These are phyloP conservation scores for Fusarium sp. DNA, from an alignment of 2,329 filamentous ascomycete genomes.

Conservation along the genomic window DNA sequence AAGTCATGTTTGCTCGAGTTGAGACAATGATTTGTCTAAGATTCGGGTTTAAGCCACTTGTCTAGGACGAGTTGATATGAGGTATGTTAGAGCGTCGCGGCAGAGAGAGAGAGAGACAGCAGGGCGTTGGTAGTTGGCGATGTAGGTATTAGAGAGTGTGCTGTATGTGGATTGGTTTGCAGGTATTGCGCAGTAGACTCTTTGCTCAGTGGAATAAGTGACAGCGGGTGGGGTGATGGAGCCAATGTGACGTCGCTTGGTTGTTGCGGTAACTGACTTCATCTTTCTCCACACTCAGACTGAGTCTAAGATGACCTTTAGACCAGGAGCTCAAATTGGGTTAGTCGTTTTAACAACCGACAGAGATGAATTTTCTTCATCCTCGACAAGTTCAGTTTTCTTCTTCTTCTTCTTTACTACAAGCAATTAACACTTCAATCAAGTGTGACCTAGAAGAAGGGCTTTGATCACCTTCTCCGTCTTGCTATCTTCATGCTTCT, in stretches of 20 bases:
- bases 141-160: background rate
- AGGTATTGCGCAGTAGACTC: background rate
- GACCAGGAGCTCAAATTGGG: slow-evolving; percentile 3
- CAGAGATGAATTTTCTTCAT: slow-evolving; percentile 24
- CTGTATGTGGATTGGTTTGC: too few relatives aligned
- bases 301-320: background rate
- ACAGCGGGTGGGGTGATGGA: background rate
- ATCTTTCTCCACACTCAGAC: background rate
- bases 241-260: slow-evolving; percentile 1
- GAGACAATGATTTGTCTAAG: background rate
- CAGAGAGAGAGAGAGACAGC: slow-evolving; percentile 5
- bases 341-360: slow-evolving; percentile 28
- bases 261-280: background rate
- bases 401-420: background rate
- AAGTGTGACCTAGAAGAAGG: background rate
- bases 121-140: background rate
- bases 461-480: background rate
- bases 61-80: background rate
- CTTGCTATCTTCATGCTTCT: background rate
- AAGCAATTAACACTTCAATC: slow-evolving; percentile 9
- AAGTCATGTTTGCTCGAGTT: slow-evolving; percentile 30
- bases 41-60: slow-evolving; percentile 7
- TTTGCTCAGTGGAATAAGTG: slow-evolving; percentile 7
- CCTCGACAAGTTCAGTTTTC: background rate
- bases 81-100: slow-evolving; percentile 9